Base-by-base conservation (phyloP, 176 grass and related monocot genomes). In the Hyparrhenia diplandra region DNA sequence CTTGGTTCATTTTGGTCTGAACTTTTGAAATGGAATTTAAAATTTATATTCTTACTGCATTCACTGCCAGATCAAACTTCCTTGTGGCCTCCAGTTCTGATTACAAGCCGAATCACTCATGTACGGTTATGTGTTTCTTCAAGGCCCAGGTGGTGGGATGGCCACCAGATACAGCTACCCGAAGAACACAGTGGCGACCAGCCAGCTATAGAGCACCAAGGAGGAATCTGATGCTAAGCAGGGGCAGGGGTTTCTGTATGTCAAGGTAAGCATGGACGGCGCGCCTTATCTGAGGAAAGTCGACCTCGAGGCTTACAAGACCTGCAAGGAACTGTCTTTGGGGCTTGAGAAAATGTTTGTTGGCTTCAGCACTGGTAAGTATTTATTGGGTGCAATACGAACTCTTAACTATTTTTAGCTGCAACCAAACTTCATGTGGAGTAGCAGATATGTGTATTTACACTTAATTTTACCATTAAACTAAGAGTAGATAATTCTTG, bases 211-310 rank as follows among this genome's bases (percentile, higher is more conserved):
- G 1, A 90, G 80, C 77, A 88, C 75, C 85, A 92, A 95, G 78
- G 85, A 86, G 10, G 90, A 88, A 25, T 40, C 10, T 2, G 77
- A 82, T 9, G 72, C 52, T 12, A 94, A 88, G 89, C 85, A 90
- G 72, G 65, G 51, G 6, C 46, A 64, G 13, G 80, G 45, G 0
- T 91, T 81, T 52, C 79, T 95, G 14, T 95, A 92, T 85, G 86
- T 97, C 57, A 97, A 97, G 86, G 94, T 97, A 42, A 91, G 94
- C 88, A 87, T 97, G 94, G 94, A 97, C 64, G 94, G 90, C 32
- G 94, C 94, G 5, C 94, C 94, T 39, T 97, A 97, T 73, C 94
- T 93, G 28, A 85, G 94, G 75, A 97, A 97, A 73, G 88, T 97
- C 20, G 94, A 97, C 77, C 90, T 97, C 40, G 88, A 89, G 81